These are phyloP conservation scores for Triglochin maritima DNA, from an alignment of 106 monocot genomes.

Conservation along the genomic window DNA sequence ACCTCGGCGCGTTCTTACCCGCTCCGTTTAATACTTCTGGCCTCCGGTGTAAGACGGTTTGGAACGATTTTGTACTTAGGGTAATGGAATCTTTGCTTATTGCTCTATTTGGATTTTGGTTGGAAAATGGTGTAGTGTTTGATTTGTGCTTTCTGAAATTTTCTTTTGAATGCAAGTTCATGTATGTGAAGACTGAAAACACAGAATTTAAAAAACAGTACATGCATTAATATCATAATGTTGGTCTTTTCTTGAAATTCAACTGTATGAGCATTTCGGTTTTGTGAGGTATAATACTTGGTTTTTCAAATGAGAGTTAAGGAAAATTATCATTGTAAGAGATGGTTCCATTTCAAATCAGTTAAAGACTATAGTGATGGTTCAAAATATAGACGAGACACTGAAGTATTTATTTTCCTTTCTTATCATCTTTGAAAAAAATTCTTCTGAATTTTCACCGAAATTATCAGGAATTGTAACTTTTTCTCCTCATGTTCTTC, in stretches of 20 bases:
- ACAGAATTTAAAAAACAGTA: neutral
- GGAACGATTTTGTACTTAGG: constrained; percentile 10
- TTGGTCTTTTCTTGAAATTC: neutral
- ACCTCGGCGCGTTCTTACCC: neutral
- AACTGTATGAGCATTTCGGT: too few species aligned
- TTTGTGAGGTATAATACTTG: too few species aligned
- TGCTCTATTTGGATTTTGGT: neutral
- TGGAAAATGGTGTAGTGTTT: neutral
- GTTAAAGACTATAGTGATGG: too few species aligned
- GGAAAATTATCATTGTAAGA: too few species aligned
- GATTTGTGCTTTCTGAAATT: neutral
- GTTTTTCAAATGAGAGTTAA: too few species aligned
- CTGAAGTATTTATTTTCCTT: too few species aligned
- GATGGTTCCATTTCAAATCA: too few species aligned
- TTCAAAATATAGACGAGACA: too few species aligned
- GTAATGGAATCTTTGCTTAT: neutral
- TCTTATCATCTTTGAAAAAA: too few species aligned
- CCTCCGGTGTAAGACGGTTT: neutral
- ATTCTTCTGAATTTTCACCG: too few species aligned
- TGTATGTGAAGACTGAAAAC: neutral
- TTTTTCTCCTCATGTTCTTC: too few species aligned
- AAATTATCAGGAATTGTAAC: too few species aligned
- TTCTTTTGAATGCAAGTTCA: neutral
- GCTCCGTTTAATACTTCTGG: constrained; percentile 6
- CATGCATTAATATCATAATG: neutral